Conservation (phyloP, 2,329 filamentous ascomycete species). For the Alternaria brassicicola region DNA sequence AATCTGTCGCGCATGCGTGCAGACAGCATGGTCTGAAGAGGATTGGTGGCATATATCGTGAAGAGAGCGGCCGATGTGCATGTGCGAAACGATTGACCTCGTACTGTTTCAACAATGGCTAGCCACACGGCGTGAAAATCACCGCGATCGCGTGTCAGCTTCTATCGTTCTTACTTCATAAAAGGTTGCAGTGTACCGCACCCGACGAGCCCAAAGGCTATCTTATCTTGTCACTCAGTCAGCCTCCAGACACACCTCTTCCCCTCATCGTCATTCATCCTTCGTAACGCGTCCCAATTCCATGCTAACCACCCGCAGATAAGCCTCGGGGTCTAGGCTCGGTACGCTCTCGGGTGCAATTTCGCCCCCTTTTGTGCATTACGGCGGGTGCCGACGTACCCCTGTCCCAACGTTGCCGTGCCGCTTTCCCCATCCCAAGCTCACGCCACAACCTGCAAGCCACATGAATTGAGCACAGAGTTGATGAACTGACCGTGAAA, state of each 20-base stretch:
- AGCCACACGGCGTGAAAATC: background rate
- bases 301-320: background rate
- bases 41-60: background rate
- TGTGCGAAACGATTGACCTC: background rate
- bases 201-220: background rate
- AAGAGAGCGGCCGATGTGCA: background rate
- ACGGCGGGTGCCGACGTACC: background rate
- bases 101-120: background rate
- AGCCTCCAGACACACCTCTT: background rate
- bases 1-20: background rate
- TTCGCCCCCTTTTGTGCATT: background rate
- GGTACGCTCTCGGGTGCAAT: background rate
- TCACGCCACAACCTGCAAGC: constrained; percentile 4
- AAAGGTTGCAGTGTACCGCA: background rate
- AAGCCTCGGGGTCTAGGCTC: background rate
- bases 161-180: background rate
- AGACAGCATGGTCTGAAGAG: background rate
- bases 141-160: background rate
- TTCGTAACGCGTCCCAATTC: background rate
- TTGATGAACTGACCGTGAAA: background rate
- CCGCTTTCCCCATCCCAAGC: background rate
- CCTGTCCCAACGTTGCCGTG: background rate
- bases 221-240: background rate
- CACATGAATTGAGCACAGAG: background rate
- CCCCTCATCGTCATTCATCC: background rate